Conservation (phyloP, 2,329 filamentous ascomycete genomes). For the Apiospora rasikravindrae region DNA sequence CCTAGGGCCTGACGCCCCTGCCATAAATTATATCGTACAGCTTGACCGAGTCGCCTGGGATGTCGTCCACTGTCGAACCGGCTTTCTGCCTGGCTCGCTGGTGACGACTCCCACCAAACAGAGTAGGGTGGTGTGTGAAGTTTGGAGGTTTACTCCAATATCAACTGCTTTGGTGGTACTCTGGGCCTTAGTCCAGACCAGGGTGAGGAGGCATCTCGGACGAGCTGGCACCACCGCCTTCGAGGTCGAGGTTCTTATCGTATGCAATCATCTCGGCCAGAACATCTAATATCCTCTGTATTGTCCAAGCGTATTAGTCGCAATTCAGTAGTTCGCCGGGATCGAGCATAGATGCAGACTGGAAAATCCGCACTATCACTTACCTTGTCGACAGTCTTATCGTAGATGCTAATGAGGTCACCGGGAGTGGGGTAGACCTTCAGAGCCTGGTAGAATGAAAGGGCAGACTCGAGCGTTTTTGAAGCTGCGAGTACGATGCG, state of each 20-base stretch:
- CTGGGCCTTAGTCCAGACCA: slow-evolving; percentile 55
- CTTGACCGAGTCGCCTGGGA: not conserved
- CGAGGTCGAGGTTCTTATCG: slow-evolving; percentile 75
- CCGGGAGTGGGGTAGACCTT: slow-evolving; percentile 96
- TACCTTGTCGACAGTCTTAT: slow-evolving; percentile 97
- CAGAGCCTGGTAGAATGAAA: slow-evolving; percentile 97
- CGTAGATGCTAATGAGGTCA: slow-evolving; percentile 95
- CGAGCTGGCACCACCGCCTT: slow-evolving; percentile 41
- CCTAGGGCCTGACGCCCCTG: slow-evolving; percentile 5
- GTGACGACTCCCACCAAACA: not conserved
- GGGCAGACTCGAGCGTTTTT: slow-evolving; percentile 79
- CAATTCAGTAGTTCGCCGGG: not conserved
- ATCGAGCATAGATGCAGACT: not conserved
- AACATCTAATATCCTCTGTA: slow-evolving; percentile 86
- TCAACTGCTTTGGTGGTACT: not conserved
- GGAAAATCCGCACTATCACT: slow-evolving; percentile 22
- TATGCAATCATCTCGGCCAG: slow-evolving; percentile 98
- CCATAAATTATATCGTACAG: slow-evolving; percentile 25
- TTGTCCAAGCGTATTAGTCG: slow-evolving; percentile 2
- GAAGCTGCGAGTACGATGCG: slow-evolving; percentile 48
- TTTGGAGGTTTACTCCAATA: not conserved
- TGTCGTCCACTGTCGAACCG: not conserved
- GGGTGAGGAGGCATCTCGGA: slow-evolving; percentile 54
- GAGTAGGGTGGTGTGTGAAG: slow-evolving; percentile 7
- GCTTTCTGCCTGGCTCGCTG: not conserved